Evolutionary conservation across 2,329 filamentous ascomycete species (phyloP).

Genomic region (Beauveria caledonica): DNA sequence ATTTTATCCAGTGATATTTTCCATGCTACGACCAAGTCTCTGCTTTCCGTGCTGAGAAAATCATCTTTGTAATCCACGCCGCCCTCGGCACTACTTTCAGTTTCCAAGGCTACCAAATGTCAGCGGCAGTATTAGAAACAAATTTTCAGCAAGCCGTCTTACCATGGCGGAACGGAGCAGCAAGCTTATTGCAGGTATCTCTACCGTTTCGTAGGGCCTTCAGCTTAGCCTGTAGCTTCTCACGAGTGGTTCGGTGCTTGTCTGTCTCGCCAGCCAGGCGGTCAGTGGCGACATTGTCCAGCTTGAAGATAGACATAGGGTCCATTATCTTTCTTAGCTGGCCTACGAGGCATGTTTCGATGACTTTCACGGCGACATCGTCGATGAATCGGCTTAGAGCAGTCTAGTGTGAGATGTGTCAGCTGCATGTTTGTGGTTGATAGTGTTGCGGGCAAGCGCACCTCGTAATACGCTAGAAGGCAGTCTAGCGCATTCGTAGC

Average conservation of each 20-base stretch:
- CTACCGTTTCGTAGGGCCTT: neutral
- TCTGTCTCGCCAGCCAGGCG: neutral
- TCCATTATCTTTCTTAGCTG: neutral
- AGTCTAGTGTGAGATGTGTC: too few relatives aligned
- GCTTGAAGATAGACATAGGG: neutral
- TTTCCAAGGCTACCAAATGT: too few relatives aligned
- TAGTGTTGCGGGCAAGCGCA: too few relatives aligned
- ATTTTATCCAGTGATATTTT: too few relatives aligned
- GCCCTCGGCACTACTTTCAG: too few relatives aligned
- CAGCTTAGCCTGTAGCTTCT: neutral
- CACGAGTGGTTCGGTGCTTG: neutral
- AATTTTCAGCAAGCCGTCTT: too few relatives aligned
- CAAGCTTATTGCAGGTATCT: constrained; percentile 4
- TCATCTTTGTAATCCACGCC: too few relatives aligned
- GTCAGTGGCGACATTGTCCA: neutral
- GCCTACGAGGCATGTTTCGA: neutral
- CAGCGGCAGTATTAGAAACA: too few relatives aligned
- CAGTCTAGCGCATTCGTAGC: neutral
- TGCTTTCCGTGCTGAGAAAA: too few relatives aligned
- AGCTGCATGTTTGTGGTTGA: too few relatives aligned
- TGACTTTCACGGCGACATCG: neutral
- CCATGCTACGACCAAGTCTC: too few relatives aligned
- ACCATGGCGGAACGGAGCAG: neutral
- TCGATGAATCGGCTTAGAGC: neutral
- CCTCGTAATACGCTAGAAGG: neutral